phyloP scores from a whole-genome alignment of 106 monocot species.

The Allium sativum region DNA sequence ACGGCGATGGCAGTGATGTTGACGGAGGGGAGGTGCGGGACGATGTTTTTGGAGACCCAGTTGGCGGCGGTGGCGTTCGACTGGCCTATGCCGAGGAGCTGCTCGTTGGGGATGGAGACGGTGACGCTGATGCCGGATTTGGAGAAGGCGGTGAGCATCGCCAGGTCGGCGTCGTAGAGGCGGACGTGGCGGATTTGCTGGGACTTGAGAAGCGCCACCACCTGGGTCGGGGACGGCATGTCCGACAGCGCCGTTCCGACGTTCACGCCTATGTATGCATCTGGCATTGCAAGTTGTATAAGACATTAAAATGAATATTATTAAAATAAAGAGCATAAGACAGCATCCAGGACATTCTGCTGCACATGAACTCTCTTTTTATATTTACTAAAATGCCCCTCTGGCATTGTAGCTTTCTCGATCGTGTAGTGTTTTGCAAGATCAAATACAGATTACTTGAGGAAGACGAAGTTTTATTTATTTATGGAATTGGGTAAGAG shows the following conservation, averaged over 20 bases:
- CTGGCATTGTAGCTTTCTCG: too few relatives aligned
- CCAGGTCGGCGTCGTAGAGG: conserved; percentile 75
- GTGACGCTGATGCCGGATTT: conserved; percentile 62
- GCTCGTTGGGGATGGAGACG: conserved; percentile 87
- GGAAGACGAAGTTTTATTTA: not conserved
- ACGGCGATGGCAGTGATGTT: conserved; percentile 82
- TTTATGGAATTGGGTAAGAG: not conserved
- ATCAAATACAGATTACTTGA: not conserved
- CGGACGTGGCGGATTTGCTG: conserved; percentile 82
- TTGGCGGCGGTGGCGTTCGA: conserved; percentile 93
- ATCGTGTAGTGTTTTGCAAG: too few relatives aligned
- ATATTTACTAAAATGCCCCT: too few relatives aligned
- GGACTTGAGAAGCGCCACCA: conserved; percentile 59
- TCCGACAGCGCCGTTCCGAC: conserved; percentile 65
- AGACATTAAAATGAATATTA: too few relatives aligned
- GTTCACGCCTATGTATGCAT: conserved; percentile 84
- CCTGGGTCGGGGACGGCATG: conserved; percentile 82
- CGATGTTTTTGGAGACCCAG: conserved; percentile 81
- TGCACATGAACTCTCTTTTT: too few relatives aligned
- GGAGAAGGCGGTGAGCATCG: conserved; percentile 66
- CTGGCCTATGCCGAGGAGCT: conserved; percentile 85
- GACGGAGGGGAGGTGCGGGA: conserved; percentile 70
- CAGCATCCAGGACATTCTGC: too few relatives aligned
- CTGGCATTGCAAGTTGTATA: conserved; percentile 19
- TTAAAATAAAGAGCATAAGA: too few relatives aligned